These are phyloP conservation scores for Mitragyna speciosa DNA, from an alignment of 257 asterid genomes.

Conservation along the genomic window DNA sequence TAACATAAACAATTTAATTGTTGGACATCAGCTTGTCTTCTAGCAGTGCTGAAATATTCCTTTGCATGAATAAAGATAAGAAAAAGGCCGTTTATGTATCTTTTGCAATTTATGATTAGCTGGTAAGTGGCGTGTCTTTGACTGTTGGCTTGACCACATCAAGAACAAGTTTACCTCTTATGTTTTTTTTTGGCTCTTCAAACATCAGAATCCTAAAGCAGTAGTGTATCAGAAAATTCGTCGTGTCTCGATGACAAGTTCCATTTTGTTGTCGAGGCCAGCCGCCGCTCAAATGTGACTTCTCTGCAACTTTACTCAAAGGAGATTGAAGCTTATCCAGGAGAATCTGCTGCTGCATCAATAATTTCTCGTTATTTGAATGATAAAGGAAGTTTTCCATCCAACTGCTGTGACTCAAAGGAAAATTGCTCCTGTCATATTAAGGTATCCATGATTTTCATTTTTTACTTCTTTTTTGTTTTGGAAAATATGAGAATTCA, in stretches of 20 bases:
- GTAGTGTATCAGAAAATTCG: conserved; percentile 76
- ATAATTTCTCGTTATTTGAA: conserved; percentile 69
- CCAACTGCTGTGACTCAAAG: conserved; percentile 46
- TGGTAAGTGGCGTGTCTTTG: neutral
- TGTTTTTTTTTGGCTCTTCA: conserved; percentile 14
- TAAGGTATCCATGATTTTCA: neutral
- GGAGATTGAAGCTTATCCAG: conserved; percentile 77
- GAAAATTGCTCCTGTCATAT: conserved; percentile 35
- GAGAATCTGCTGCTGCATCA: conserved; percentile 86
- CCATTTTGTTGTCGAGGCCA: conserved; percentile 83
- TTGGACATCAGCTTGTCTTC: neutral
- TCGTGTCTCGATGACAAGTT: conserved; percentile 61
- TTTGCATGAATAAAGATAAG: neutral
- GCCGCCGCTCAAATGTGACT: conserved; percentile 77
- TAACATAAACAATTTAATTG: neutral
- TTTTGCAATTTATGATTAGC: neutral
- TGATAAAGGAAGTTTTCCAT: conserved; percentile 51
- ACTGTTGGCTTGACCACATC: conserved; percentile 16
- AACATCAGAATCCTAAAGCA: conserved; percentile 40
- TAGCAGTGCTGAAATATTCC: neutral
- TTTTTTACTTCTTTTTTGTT: neutral
- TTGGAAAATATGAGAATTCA: neutral
- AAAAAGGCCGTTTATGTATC: neutral
- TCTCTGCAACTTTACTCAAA: conserved; percentile 81
- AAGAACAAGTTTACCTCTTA: conserved; percentile 11